Percentiles rank a stretch among this genome's conserved stretches.
These are phyloP conservation scores for Bathelium albidoporum DNA, from an alignment of 495 filamentous ascomycete genomes.

Conservation along the genomic window DNA sequence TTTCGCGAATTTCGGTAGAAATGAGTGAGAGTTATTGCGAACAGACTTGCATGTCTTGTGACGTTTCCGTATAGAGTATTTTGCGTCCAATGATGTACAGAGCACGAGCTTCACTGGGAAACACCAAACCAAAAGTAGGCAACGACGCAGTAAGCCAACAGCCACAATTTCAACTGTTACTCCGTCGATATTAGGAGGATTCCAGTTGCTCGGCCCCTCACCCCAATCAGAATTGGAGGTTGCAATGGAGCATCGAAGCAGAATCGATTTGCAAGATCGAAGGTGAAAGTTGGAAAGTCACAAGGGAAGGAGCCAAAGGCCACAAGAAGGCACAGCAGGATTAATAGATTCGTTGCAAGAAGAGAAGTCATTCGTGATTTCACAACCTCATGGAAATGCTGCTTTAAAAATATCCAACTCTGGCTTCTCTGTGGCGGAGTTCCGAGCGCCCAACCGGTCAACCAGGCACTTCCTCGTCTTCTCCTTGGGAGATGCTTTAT, in stretches of 20 bases:
- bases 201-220: background rate
- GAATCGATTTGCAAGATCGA: background rate
- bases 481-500: background rate
- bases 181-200: background rate
- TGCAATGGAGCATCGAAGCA: background rate
- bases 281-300: background rate
- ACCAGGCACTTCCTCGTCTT: background rate
- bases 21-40: background rate
- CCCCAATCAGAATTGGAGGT: background rate
- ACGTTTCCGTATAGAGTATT: background rate
- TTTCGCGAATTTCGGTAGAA: background rate
- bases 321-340: background rate
- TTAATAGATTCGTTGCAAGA: background rate
- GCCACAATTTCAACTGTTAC: background rate
- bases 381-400: background rate
- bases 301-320: background rate
- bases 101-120: background rate
- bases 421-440: background rate
- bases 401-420: background rate
- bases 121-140: background rate
- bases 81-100: background rate
- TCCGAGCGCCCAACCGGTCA: background rate
- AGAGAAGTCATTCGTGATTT: background rate
- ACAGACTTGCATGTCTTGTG: background rate
- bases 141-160: background rate